A percentile compares a stretch with the other conserved stretches of the same genome.
Evolutionary conservation across 2,329 filamentous ascomycete species (phyloP).

Genomic region (Escovopsis sp.): DNA sequence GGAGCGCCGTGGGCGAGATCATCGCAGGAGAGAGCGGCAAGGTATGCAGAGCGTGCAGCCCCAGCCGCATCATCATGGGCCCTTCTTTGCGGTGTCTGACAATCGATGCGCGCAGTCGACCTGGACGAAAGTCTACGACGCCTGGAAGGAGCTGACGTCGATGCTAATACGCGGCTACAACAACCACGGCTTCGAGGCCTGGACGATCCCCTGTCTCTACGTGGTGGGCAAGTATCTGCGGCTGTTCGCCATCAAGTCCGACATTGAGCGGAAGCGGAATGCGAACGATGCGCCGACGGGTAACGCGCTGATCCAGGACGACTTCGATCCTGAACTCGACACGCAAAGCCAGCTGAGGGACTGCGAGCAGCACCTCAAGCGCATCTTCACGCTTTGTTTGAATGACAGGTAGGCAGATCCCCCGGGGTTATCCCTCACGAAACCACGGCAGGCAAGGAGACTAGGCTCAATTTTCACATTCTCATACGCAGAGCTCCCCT

Average conservation of each 20-base stretch:
- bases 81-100: constrained; percentile 7
- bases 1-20: constrained; percentile 66
- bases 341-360: constrained; percentile 81
- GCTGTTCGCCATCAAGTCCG: constrained; percentile 79
- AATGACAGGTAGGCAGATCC: constrained; percentile 64
- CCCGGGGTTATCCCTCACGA: too few species aligned
- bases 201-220: constrained; percentile 88
- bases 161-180: constrained; percentile 69
- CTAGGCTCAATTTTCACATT: not conserved
- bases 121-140: constrained; percentile 71
- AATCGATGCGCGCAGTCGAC: constrained; percentile 29
- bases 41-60: constrained; percentile 10
- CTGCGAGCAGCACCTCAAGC: constrained; percentile 77
- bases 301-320: constrained; percentile 51
- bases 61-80: not conserved
- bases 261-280: constrained; percentile 44
- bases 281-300: constrained; percentile 21
- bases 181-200: constrained; percentile 60
- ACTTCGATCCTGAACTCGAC: constrained; percentile 60
- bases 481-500: constrained; percentile 48
- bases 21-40: constrained; percentile 33
- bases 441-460: too few species aligned
- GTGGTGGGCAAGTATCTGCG: constrained; percentile 73
- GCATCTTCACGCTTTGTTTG: constrained; percentile 80
- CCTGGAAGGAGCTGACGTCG: constrained; percentile 75